Base-by-base conservation (phyloP, 106 monocot species). In the Platanthera guangdongensis region DNA sequence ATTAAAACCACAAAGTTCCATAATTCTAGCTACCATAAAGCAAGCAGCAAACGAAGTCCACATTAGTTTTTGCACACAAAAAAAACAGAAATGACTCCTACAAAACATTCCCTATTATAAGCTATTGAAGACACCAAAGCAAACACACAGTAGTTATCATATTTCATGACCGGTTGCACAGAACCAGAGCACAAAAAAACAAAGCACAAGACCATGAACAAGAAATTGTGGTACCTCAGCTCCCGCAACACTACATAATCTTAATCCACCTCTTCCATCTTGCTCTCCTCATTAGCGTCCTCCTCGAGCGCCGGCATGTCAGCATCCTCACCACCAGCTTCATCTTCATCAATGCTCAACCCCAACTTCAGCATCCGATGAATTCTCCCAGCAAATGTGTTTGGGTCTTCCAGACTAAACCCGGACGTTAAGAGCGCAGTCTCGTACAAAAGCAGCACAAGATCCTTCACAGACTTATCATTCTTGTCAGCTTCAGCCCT, bases 341-440 rank as follows among this genome's bases (percentile, higher is more conserved):
- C 82, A 48, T 81, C 85, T 59, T 81, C 85, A 9, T 85, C 85
- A n/a, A 85, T 85, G 71, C 60, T 85, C 70, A 85, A 71, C 11
- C 85, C 85, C n/a, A 85, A 62, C 71, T 85, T 85, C 75, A 85
- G 63, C 85, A 85, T 85, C 55, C 85, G 74, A 57, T 85, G 85
- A 39, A 85, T 85, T 75, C 85, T 85, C 3, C 48, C 75, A 6
- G 78, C 85, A 50, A 85, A 85, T 51, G 85, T 85, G 69, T 82
- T 85, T 1, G 85, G 85, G 78, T 79, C 79, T 8, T 79, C 79
- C 59, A 79, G 18, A 47, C 79, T 79, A 50, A 79, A 79, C 50
- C 79, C 79, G 1, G 79, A 79, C 0, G 79, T 79, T n/a, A 79
- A 16, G 5, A 85, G 82, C 0, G 85, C 81, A 3, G 85, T 85